These are phyloP conservation scores for Hermanozyma aechmeae DNA, from an alignment of 805 yeast genomes.

Conservation along the genomic window DNA sequence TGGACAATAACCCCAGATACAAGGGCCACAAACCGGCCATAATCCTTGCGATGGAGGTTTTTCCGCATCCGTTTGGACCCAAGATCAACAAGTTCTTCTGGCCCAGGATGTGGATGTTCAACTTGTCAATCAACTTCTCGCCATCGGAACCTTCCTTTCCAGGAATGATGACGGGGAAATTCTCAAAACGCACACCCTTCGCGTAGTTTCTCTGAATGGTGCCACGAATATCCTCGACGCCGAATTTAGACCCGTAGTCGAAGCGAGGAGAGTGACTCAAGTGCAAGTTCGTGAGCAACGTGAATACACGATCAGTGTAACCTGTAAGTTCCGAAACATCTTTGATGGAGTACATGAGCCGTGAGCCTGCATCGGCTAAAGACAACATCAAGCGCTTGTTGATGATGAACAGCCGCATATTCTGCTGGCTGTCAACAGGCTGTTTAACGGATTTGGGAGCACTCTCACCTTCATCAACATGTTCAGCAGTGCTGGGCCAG, in stretches of 20 bases:
- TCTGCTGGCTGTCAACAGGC: slow-evolving; percentile 38
- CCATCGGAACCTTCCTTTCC: slow-evolving; percentile 52
- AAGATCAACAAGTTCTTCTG: slow-evolving; percentile 69
- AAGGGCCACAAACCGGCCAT: slow-evolving; percentile 90
- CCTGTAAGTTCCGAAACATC: slow-evolving; percentile 89
- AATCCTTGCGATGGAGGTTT: slow-evolving; percentile 75
- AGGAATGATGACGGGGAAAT: slow-evolving; percentile 77
- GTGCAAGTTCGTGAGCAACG: slow-evolving; percentile 67
- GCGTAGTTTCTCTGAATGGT: slow-evolving; percentile 68
- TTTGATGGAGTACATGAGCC: slow-evolving; percentile 90
- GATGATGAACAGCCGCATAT: slow-evolving; percentile 82
- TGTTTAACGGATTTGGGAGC: slow-evolving; percentile 2
- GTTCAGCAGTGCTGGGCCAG: slow-evolving; percentile 18
- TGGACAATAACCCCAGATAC: slow-evolving; percentile 72
- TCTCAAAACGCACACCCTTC: slow-evolving; percentile 70
- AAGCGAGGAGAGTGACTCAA: slow-evolving; percentile 63
- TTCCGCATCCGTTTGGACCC: slow-evolving; percentile 88
- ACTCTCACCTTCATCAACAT: slow-evolving; percentile 11
- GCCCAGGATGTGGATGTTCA: slow-evolving; percentile 49
- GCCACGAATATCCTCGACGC: slow-evolving; percentile 55
- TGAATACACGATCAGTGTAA: slow-evolving; percentile 78
- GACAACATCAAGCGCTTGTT: slow-evolving; percentile 86
- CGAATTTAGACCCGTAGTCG: slow-evolving; percentile 37
- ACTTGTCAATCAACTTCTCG: slow-evolving; percentile 44
- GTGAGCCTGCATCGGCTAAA: slow-evolving; percentile 89